Conservation (phyloP, 768 basidiomycete species). For the Hericium rajendrae region DNA sequence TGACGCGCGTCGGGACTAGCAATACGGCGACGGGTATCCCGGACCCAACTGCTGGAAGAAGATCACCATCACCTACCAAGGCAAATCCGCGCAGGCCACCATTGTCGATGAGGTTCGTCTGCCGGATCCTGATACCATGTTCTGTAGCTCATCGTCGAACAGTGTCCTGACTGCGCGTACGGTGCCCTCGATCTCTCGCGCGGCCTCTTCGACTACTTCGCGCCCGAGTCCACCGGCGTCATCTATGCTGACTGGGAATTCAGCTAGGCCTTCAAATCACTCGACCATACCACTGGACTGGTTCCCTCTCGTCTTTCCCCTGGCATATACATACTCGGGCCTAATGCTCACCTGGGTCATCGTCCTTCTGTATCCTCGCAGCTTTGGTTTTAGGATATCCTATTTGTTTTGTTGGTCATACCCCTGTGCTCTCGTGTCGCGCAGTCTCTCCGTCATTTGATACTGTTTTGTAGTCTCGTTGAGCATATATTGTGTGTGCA, state of each 20-base stretch:
- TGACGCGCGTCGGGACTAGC: neutral
- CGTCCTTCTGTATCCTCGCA: neutral
- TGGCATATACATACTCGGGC: neutral
- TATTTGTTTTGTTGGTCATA: neutral
- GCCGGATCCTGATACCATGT: neutral
- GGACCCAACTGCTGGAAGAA: conserved; percentile 43
- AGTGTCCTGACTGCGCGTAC: conserved; percentile 61
- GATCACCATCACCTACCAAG: conserved; percentile 53
- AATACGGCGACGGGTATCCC: neutral
- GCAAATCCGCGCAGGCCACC: conserved; percentile 45
- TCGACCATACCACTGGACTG: neutral
- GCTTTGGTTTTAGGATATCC: neutral
- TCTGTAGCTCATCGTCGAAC: neutral
- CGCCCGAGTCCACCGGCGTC: conserved; percentile 36
- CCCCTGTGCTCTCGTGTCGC: too few species aligned
- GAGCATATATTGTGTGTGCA: too few species aligned
- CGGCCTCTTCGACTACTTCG: conserved; percentile 61
- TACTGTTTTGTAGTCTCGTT: too few species aligned
- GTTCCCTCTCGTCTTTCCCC: neutral
- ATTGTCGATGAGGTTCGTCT: conserved; percentile 54
- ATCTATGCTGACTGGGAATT: conserved; percentile 55
- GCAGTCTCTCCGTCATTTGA: too few species aligned
- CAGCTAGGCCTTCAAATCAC: conserved; percentile 7
- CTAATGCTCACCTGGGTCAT: neutral
- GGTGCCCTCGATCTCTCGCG: conserved; percentile 60